Percentiles rank a stretch among this genome's conserved stretches.
These are phyloP conservation scores for Hanseniaspora uvarum DNA, from an alignment of 1,139 yeast species.

Conservation along the genomic window DNA sequence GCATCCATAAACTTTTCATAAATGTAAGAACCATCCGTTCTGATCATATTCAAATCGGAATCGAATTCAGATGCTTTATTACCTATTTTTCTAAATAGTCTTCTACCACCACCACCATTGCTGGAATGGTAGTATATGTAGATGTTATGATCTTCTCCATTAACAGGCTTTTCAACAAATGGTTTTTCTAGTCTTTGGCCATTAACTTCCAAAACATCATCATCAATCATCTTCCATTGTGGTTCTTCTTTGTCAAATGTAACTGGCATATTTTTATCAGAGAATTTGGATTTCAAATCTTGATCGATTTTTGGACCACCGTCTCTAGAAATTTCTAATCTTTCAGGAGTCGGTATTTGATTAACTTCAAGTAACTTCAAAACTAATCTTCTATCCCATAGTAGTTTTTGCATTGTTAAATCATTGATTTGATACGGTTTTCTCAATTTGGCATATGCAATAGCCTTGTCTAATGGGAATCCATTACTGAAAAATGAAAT, in stretches of 20 bases:
- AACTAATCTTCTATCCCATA: slow-evolving; percentile 94
- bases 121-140: slow-evolving; percentile 80
- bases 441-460: slow-evolving; percentile 75
- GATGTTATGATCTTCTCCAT: slow-evolving; percentile 97
- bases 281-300: slow-evolving; percentile 46
- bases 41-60: slow-evolving; percentile 59
- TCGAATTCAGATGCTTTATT: slow-evolving; percentile 96
- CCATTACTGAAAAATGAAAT: slow-evolving; percentile 92
- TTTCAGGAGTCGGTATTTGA: slow-evolving; percentile 75
- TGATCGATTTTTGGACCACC: slow-evolving; percentile 78
- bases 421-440: slow-evolving; percentile 88
- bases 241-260: slow-evolving; percentile 56
- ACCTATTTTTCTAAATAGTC: slow-evolving; percentile 89
- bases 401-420: slow-evolving; percentile 75
- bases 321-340: slow-evolving; percentile 85
- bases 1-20: slow-evolving; percentile 97
- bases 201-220: slow-evolving; percentile 70
- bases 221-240: slow-evolving; percentile 75
- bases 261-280: slow-evolving; percentile 43
- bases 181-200: slow-evolving; percentile 72
- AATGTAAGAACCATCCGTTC: slow-evolving; percentile 84
- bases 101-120: slow-evolving; percentile 95
- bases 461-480: slow-evolving; percentile 92
- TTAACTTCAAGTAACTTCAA: slow-evolving; percentile 71
- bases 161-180: slow-evolving; percentile 96